phyloP scores from a whole-genome alignment of 768 basidiomycete species.

The Lactarius akahatsu region DNA sequence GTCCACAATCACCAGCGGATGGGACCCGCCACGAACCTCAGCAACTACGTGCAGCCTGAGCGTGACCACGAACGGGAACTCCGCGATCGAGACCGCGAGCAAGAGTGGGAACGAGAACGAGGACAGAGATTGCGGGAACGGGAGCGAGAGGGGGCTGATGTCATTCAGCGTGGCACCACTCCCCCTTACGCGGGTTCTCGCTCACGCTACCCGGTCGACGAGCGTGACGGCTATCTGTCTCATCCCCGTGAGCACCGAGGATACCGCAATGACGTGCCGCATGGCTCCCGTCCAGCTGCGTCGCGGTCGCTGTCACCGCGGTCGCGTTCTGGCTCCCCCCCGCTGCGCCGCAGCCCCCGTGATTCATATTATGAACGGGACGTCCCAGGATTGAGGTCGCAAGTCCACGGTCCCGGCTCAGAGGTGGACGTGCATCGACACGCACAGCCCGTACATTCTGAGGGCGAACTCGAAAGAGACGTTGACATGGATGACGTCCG shows the following conservation, averaged over 20 bases:
- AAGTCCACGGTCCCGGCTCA: conserved; percentile 6
- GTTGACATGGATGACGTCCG: conserved; percentile 25
- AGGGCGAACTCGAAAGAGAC: conserved; percentile 23
- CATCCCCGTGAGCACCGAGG: conserved; percentile 24
- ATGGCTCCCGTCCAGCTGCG: conserved; percentile 18
- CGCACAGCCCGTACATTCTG: conserved; percentile 13
- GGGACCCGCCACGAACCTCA: conserved; percentile 60
- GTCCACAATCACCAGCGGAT: conserved; percentile 66
- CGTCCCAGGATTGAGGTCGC: conserved; percentile 9
- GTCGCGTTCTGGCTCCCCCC: conserved; percentile 26
- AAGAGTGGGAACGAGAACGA: conserved; percentile 33
- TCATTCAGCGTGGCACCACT: conserved; percentile 14
- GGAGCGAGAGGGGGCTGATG: conserved; percentile 11
- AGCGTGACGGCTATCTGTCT: conserved; percentile 26
- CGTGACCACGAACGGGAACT: conserved; percentile 50
- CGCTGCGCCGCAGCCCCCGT: conserved; percentile 20
- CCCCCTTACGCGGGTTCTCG: conserved; percentile 29
- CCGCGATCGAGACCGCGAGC: conserved; percentile 41
- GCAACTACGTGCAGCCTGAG: conserved; percentile 45
- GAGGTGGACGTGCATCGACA: conserved; percentile 19
- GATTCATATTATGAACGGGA: conserved; percentile 24
- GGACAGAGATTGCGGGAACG: conserved; percentile 41
- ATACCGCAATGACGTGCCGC: conserved; percentile 22
- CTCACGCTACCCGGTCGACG: conserved; percentile 31
- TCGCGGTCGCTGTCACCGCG: conserved; percentile 27